Conservation (phyloP, 2,329 filamentous ascomycete genomes). For the Cytospora chrysosperma region DNA sequence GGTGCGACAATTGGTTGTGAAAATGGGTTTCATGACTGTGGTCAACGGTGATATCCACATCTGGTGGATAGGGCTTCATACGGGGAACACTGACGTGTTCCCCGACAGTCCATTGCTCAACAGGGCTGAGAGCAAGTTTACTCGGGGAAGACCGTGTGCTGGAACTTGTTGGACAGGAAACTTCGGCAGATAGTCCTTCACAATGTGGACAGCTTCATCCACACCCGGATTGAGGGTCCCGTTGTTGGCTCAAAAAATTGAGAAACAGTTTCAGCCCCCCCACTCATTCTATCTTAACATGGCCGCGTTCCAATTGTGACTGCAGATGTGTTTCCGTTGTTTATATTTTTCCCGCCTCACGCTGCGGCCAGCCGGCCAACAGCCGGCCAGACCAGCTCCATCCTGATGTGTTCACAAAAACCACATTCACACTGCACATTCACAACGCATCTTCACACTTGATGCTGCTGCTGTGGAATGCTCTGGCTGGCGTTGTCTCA, state of each 20-base stretch:
- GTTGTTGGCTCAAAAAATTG: slow-evolving; percentile 9
- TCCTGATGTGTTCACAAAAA: not conserved
- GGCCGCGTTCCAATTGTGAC: slow-evolving; percentile 3
- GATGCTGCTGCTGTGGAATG: not conserved
- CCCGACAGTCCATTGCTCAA: not conserved
- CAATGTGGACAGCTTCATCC: slow-evolving; percentile 20
- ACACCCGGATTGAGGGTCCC: not conserved
- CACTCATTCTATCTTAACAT: not conserved
- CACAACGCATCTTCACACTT: not conserved
- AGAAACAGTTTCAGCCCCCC: slow-evolving; percentile 19
- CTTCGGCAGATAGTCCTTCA: not conserved
- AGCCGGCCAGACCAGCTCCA: not conserved
- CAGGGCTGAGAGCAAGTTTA: slow-evolving; percentile 11
- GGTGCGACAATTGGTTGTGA: not conserved
- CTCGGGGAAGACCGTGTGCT: not conserved
- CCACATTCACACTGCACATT: not conserved
- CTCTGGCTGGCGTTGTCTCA: not conserved
- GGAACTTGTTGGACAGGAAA: not conserved
- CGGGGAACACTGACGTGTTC: not conserved
- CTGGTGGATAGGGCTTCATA: slow-evolving; percentile 4
- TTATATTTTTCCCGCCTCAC: not conserved
- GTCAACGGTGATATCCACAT: not conserved
- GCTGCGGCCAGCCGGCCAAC: not conserved
- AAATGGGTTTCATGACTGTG: not conserved
- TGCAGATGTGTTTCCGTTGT: not conserved